Evolutionary conservation across 768 basidiomycete species (phyloP).

Genomic region (Lentinula lateritia): DNA sequence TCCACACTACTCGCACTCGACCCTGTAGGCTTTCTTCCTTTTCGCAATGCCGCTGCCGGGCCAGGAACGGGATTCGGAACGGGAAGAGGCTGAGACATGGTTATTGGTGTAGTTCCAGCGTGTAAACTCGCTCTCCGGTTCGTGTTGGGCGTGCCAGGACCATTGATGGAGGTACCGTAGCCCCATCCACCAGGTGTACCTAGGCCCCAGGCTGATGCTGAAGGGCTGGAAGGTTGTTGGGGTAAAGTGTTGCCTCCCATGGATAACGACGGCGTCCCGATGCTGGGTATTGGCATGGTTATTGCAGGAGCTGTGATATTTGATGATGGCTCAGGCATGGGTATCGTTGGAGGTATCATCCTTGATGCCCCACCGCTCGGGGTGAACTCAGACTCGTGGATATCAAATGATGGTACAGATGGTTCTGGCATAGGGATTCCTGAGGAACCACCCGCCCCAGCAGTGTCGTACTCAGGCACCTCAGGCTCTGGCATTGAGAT

Average conservation of each 20-base stretch:
- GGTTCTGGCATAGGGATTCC: neutral
- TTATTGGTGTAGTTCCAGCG: slow-evolving; percentile 1
- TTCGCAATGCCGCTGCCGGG: neutral
- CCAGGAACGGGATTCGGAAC: neutral
- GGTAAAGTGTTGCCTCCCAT: neutral
- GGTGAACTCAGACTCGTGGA: neutral
- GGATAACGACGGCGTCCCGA: neutral
- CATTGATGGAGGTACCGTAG: neutral
- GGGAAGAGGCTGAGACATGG: neutral
- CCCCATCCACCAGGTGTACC: neutral
- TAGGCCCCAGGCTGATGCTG: neutral
- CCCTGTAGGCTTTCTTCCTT: neutral
- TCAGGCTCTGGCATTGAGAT: neutral
- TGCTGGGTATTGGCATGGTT: slow-evolving; percentile 1
- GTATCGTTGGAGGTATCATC: slow-evolving; percentile 1
- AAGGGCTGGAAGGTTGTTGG: neutral
- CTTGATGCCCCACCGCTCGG: neutral
- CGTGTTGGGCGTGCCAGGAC: neutral
- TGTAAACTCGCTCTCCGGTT: neutral
- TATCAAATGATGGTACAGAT: neutral
- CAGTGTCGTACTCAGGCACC: neutral
- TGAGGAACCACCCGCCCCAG: neutral
- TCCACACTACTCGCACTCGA: neutral
- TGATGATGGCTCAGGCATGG: slow-evolving; percentile 1
- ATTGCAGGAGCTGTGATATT: neutral